Conservation (phyloP, 2,329 filamentous ascomycete species). For the Penicillium hordei region DNA sequence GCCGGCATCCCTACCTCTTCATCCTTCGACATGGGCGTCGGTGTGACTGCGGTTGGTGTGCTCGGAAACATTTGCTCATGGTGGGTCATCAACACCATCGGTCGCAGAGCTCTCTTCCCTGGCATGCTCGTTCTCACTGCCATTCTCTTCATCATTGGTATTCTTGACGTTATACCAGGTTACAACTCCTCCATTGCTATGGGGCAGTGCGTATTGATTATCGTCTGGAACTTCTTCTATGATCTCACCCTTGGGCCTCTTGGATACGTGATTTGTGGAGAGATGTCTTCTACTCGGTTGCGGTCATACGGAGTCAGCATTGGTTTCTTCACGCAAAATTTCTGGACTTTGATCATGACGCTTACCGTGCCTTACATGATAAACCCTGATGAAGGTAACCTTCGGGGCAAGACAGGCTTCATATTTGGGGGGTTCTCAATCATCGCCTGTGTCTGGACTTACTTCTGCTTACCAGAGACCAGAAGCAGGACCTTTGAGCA, state of each 20-base stretch:
- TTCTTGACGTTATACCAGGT: constrained; percentile 7
- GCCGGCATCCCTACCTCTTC: constrained; percentile 11
- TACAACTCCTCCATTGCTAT: constrained; percentile 4
- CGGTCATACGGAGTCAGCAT: constrained; percentile 8
- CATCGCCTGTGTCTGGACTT: constrained; percentile 17
- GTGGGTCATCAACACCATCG: constrained; percentile 35
- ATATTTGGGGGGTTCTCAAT: constrained; percentile 26
- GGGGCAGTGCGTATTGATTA: constrained; percentile 7
- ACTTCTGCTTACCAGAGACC: constrained; percentile 26
- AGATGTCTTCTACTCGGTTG: constrained; percentile 10
- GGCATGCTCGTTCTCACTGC: constrained; percentile 34
- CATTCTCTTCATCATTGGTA: constrained; percentile 30
- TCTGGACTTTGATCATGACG: constrained; percentile 5
- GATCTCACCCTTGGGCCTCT: constrained; percentile 11
- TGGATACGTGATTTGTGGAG: constrained; percentile 9
- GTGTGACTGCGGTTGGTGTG: constrained; percentile 35
- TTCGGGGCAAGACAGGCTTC: constrained; percentile 33
- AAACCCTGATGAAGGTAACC: constrained; percentile 25
- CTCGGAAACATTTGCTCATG: constrained; percentile 37
- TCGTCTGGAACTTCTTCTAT: constrained; percentile 13
- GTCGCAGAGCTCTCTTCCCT: constrained; percentile 34
- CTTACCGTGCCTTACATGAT: constrained; percentile 12
- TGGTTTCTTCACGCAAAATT: constrained; percentile 5
- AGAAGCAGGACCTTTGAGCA: constrained; percentile 22
- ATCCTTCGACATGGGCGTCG: constrained; percentile 12